Evolutionary conservation across 2,329 filamentous ascomycete genomes (phyloP), one percentile per base, ranked within the genome.

Genomic region (Ramularia endophylla): DNA sequence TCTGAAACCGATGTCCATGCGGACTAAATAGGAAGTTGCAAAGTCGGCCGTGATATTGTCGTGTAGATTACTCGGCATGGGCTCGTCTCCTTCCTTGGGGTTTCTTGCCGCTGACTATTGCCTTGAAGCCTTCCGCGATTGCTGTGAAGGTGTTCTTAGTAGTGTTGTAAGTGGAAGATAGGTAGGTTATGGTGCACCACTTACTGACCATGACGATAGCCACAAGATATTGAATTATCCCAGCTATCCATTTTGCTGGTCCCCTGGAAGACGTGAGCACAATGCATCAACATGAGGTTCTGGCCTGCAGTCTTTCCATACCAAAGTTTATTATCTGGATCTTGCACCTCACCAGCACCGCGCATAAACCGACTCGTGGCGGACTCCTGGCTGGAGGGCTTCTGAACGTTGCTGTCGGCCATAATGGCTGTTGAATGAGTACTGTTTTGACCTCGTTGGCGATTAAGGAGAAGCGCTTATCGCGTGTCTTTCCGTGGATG

Each of bases 281-380:
- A n/a, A n/a, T 25, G 22, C 22, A 11, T 25, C 22, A 25, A n/a
- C n/a, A n/a, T n/a, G n/a, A n/a, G n/a, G n/a, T n/a, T n/a, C n/a
- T n/a, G n/a, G n/a, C n/a, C n/a, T n/a, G n/a, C 22, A 6, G 11
- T 25, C 22, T 6, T 6, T 25, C 22, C 11, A 6, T 25, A 25
- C 54, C 54, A 56, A 3, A 56, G 46, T 25, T 55, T 52, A 32
- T 47, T 30, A 3, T 56, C 52, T 4, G 53, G 53, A 33, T 57
- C 54, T 28, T 50, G 47, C 18, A 57, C 53, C 13, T 43, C 36
- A 27, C 54, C 47, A 25, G 54, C 54, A 12, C 43, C 46, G n/a
- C 52, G 49, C 35, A 57, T 43, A 46, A 57, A 57, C 30, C 43
- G 41, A 12, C 46, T 38, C 18, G 53, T 47, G n/a, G 31, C 28